phyloP scores from a whole-genome alignment of 2,329 filamentous ascomycete species.

The Lachnellula suecica region DNA sequence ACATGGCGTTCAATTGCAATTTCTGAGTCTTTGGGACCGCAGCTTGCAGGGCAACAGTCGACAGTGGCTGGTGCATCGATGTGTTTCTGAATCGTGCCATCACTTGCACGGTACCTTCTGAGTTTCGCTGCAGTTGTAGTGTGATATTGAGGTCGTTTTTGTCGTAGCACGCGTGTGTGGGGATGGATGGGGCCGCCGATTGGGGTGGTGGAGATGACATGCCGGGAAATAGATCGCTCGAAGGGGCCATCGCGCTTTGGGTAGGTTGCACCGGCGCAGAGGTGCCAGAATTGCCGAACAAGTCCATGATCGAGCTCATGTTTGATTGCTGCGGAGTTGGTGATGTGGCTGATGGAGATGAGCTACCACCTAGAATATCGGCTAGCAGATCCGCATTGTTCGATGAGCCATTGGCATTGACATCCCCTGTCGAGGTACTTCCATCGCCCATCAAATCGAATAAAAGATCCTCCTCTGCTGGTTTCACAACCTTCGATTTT shows the following conservation, averaged over 20 bases:
- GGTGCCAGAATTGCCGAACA: conserved; percentile 62
- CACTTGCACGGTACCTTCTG: conserved; percentile 77
- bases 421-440: conserved; percentile 60
- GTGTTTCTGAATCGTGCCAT: conserved; percentile 81
- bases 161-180: conserved; percentile 73
- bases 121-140: conserved; percentile 80
- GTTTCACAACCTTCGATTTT: conserved; percentile 75
- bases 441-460: conserved; percentile 87
- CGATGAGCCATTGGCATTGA: conserved; percentile 71
- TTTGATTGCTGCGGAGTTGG: conserved; percentile 56
- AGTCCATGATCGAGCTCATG: conserved; percentile 81
- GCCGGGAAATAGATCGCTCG: conserved; percentile 48
- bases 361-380: conserved; percentile 82
- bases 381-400: conserved; percentile 86
- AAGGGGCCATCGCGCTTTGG: conserved; percentile 45
- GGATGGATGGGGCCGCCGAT: conserved; percentile 43
- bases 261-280: conserved; percentile 37
- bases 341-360: conserved; percentile 45
- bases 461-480: conserved; percentile 86
- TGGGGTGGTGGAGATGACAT: conserved; percentile 50
- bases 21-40: conserved; percentile 97
- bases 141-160: conserved; percentile 82
- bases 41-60: conserved; percentile 81
- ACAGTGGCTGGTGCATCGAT: conserved; percentile 63
- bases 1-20: conserved; percentile 87